Evolutionary conservation across 2,329 filamentous ascomycete genomes (phyloP), one percentile per base, ranked within the genome.

Genomic region (Xenosphaeropsis pyriputrescens): DNA sequence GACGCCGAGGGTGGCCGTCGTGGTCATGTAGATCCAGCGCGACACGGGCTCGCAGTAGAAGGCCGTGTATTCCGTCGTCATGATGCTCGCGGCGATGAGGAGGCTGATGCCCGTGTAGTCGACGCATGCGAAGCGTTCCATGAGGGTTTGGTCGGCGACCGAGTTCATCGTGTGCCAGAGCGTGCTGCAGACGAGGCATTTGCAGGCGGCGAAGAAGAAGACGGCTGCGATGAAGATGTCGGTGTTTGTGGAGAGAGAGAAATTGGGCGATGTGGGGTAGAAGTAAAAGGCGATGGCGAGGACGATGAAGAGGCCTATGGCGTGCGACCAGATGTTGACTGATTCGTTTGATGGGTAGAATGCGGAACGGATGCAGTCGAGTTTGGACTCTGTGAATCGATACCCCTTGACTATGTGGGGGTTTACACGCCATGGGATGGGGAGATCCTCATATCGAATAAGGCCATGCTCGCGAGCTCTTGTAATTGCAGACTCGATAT

Each of bases 91-190:
- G 2, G 91, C 85, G 37, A 98, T 91, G 18, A 98, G 72, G 36
- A 98, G 67, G 1, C 88, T 94, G 48, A 98, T 98, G 39, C 91
- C 91, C 0, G 91, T 96, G 61, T 98, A 98, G 59, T 98, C 91
- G 41, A 98, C 86, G 57, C 91, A 98, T 14, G 91, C 91, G 52
- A 98, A 96, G 43, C 86, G 81, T 56, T 93, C 91, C 62, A 98
- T 81, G 32, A 93, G 73, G 15, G 77, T 75, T 51, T 93, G 79
- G 48, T 93, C 84, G 14, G 89, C 86, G 39, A 96, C 93, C 50
- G 85, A 85, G 63, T 89, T 94, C 86, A 98, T 96, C 18, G 91
- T 95, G 63, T 98, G 91, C 91, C 91, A 98, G 54, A 96, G 77
- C 45, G 81, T 89, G 44, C 83, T 93, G 75, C 91, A 98, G 54